Conservation (phyloP, 1,284 basidiomycete genomes). For the Ceratobasidium sp. region DNA sequence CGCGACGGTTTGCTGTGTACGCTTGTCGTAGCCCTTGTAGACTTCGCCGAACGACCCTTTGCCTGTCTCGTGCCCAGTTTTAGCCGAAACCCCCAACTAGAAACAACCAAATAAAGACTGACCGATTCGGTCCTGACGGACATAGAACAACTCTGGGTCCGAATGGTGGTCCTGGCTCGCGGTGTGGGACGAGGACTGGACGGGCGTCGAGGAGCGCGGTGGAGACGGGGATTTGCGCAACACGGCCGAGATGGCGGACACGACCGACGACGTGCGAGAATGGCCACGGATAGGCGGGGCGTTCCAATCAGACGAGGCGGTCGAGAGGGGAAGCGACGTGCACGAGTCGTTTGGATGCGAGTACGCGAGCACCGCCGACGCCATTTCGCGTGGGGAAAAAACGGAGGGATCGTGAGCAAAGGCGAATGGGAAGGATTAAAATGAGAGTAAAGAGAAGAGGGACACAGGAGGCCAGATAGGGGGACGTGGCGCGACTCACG, state of each 20-base stretch:
- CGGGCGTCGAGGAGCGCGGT: slow-evolving; percentile 1
- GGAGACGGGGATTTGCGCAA: slow-evolving; percentile 38
- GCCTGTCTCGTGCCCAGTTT: slow-evolving; percentile 62
- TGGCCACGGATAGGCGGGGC: neutral
- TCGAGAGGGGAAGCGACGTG: neutral
- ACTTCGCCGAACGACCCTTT: slow-evolving; percentile 98
- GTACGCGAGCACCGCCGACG: slow-evolving; percentile 31
- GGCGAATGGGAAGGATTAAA: neutral
- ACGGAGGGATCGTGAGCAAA: slow-evolving; percentile 7
- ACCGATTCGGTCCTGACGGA: slow-evolving; percentile 97
- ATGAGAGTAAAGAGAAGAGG: slow-evolving; percentile 6
- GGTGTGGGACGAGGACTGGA: slow-evolving; percentile 13
- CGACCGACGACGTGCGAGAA: slow-evolving; percentile 20
- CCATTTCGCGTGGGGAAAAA: slow-evolving; percentile 18
- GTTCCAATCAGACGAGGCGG: neutral
- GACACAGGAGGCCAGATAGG: slow-evolving; percentile 21
- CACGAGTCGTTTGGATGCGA: slow-evolving; percentile 20
- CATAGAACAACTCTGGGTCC: slow-evolving; percentile 95
- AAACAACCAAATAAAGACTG: slow-evolving; percentile 51
- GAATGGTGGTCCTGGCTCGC: slow-evolving; percentile 51
- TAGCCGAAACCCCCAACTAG: neutral
- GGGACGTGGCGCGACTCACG: slow-evolving; percentile 34
- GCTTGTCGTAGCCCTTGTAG: slow-evolving; percentile 95
- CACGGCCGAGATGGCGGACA: slow-evolving; percentile 35
- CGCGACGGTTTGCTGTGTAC: slow-evolving; percentile 91